Percentiles rank a stretch among this genome's conserved stretches.
Conservation (phyloP, 2,329 filamentous ascomycete genomes). For the Colletotrichum sp. region DNA sequence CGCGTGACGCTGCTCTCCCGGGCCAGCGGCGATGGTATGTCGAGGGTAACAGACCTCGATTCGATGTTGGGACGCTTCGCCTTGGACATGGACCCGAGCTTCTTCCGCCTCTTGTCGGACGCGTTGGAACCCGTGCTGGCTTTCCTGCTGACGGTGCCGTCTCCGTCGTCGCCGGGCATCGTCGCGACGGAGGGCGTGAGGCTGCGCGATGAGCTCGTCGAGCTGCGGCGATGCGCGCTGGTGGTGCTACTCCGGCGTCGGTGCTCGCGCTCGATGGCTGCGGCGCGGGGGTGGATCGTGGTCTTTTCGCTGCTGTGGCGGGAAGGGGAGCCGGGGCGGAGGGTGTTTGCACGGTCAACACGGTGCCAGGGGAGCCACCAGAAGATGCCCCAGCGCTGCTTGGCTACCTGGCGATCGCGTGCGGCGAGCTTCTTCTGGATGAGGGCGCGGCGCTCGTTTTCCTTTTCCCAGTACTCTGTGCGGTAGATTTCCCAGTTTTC, state of each 20-base stretch:
- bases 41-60: conserved; percentile 59
- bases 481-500: conserved; percentile 98
- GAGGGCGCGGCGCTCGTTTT: conserved; percentile 85
- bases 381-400: conserved; percentile 73
- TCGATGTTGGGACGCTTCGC: conserved; percentile 51
- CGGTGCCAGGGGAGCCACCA: conserved; percentile 83
- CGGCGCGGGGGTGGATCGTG: conserved; percentile 41
- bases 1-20: conserved; percentile 47
- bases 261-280: conserved; percentile 50
- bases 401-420: conserved; percentile 71
- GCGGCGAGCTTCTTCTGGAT: conserved; percentile 74
- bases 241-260: conserved; percentile 47
- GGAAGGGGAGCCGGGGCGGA: conserved; percentile 24
- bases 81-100: conserved; percentile 43
- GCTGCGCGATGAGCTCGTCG: conserved; percentile 56
- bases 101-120: conserved; percentile 58
- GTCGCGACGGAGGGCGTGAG: conserved; percentile 52
- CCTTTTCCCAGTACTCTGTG: conserved; percentile 94
- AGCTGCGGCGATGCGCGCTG: conserved; percentile 57
- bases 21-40: conserved; percentile 58
- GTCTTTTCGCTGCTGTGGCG: conserved; percentile 43
- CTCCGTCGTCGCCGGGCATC: conserved; percentile 31
- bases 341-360: conserved; percentile 33
- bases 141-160: conserved; percentile 44
- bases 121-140: conserved; percentile 52